phyloP scores from a whole-genome alignment of 2,329 filamentous ascomycete species.

The Fusarium sterilihyphosum region DNA sequence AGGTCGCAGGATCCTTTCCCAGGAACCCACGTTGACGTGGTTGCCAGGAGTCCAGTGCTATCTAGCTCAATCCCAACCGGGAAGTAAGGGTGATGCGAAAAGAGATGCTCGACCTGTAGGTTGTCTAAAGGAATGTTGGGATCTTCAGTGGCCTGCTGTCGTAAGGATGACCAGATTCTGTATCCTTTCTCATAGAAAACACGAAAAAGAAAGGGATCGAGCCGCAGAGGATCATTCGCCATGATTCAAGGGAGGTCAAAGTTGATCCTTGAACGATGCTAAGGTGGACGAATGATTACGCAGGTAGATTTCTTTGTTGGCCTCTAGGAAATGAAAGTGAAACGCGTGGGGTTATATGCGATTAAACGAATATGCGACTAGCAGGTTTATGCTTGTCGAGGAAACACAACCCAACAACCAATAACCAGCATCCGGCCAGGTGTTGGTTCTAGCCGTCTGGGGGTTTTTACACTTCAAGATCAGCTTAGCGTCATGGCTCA shows the following conservation, averaged over 20 bases:
- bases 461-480: too few relatives aligned
- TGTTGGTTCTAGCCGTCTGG: too few relatives aligned
- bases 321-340: too few relatives aligned
- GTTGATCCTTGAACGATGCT: too few relatives aligned
- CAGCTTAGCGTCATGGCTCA: too few relatives aligned
- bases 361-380: too few relatives aligned
- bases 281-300: too few relatives aligned
- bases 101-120: not conserved
- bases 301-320: too few relatives aligned
- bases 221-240: not conserved
- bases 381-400: too few relatives aligned
- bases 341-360: too few relatives aligned
- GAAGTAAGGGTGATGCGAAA: constrained; percentile 4
- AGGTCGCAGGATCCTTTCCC: not conserved
- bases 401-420: too few relatives aligned
- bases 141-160: not conserved
- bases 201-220: not conserved
- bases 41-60: not conserved
- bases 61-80: not conserved
- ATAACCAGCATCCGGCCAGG: too few relatives aligned
- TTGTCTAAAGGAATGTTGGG: not conserved
- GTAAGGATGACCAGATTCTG: not conserved
- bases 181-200: not conserved
- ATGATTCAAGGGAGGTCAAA: not conserved
- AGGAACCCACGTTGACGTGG: not conserved